phyloP scores from a whole-genome alignment of 2,329 filamentous ascomycete genomes.

The Monilinia fructigena region DNA sequence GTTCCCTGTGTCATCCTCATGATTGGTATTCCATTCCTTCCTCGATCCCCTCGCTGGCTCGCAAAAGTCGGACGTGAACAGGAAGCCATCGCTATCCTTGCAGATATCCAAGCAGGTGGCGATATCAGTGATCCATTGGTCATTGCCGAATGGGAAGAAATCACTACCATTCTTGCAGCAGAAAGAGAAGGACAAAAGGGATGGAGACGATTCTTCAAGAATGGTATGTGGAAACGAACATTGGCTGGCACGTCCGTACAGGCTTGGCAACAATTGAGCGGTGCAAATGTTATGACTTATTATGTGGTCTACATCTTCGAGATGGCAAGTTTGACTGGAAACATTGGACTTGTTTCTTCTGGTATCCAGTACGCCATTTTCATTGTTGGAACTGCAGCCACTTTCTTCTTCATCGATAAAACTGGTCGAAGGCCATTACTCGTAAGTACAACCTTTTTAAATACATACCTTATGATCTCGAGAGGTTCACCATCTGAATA shows the following conservation, averaged over 20 bases:
- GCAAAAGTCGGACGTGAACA: conserved; percentile 49
- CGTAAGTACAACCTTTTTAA: neutral
- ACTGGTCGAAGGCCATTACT: conserved; percentile 24
- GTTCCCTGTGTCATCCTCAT: conserved; percentile 47
- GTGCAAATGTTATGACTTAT: conserved; percentile 39
- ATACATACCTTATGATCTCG: too few relatives aligned
- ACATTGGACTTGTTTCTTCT: conserved; percentile 39
- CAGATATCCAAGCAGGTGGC: conserved; percentile 56
- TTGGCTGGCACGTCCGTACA: conserved; percentile 30
- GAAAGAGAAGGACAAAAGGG: conserved; percentile 34
- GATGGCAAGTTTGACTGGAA: conserved; percentile 42
- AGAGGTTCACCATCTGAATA: too few relatives aligned
- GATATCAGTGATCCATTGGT: conserved; percentile 55
- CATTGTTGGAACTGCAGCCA: conserved; percentile 30
- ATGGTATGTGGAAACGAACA: conserved; percentile 57
- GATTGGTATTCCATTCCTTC: conserved; percentile 46
- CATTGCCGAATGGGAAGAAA: conserved; percentile 57
- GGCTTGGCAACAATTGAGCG: conserved; percentile 34
- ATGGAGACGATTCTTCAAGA: conserved; percentile 46
- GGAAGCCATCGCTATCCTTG: conserved; percentile 49
- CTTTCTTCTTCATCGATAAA: conserved; percentile 36
- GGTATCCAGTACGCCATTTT: conserved; percentile 35
- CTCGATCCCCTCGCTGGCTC: conserved; percentile 53
- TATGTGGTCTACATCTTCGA: conserved; percentile 44
- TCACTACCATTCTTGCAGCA: conserved; percentile 43